Evolutionary conservation across 2,329 filamentous ascomycete genomes (phyloP).

Genomic region (Xylariaceae sp.): DNA sequence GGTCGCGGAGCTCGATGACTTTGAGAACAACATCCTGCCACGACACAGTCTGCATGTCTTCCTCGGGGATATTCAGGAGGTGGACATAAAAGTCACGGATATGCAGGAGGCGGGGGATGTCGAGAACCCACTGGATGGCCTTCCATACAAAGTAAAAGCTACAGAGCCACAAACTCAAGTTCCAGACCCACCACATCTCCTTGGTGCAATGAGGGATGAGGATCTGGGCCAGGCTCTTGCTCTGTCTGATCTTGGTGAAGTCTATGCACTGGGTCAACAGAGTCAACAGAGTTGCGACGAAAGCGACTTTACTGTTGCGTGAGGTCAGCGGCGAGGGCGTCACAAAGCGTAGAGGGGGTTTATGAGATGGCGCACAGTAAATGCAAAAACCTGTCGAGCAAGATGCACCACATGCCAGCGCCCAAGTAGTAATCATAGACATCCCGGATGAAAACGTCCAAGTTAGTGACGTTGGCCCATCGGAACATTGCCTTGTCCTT

Average conservation of each 20-base stretch:
- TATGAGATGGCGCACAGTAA: conserved; percentile 56
- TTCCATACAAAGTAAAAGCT: conserved; percentile 83
- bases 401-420: conserved; percentile 80
- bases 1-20: conserved; percentile 77
- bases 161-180: conserved; percentile 77
- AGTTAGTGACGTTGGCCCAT: conserved; percentile 86
- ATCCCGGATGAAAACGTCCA: conserved; percentile 80
- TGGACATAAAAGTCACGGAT: conserved; percentile 85
- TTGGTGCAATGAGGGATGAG: conserved; percentile 70
- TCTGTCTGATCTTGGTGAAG: conserved; percentile 69
- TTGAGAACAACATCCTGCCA: conserved; percentile 89
- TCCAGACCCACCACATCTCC: conserved; percentile 72
- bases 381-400: conserved; percentile 67
- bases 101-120: conserved; percentile 67
- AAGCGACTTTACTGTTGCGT: conserved; percentile 70
- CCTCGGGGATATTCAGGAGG: conserved; percentile 73
- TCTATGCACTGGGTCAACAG: conserved; percentile 84
- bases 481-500: conserved; percentile 83
- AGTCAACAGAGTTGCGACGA: conserved; percentile 77
- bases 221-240: conserved; percentile 50
- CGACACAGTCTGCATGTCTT: conserved; percentile 89
- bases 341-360: background rate
- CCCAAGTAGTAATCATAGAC: conserved; percentile 85
- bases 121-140: conserved; percentile 67
- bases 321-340: conserved; percentile 13